Percentiles rank a stretch among this genome's conserved stretches.
Conservation (phyloP, 345 rosid genomes). For the Mangifera indica region DNA sequence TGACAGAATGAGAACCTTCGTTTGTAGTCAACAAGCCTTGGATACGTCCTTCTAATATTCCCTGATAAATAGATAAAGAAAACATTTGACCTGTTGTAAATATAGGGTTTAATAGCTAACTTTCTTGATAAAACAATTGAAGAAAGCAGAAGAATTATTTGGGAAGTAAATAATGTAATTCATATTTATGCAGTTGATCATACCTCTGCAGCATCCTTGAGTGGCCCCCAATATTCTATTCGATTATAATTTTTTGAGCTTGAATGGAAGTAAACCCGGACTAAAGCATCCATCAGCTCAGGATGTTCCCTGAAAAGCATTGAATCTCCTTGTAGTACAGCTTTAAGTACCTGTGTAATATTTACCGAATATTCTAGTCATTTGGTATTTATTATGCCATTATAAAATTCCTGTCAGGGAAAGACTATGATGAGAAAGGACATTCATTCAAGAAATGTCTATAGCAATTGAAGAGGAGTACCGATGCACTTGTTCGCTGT, state of each 20-base stretch:
- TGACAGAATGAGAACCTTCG: slow-evolving; percentile 27
- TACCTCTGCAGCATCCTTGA: slow-evolving; percentile 77
- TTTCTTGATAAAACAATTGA: not conserved
- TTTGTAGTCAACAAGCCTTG: slow-evolving; percentile 44
- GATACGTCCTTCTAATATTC: slow-evolving; percentile 40
- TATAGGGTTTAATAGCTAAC: not conserved
- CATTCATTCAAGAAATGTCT: not conserved
- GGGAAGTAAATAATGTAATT: not conserved
- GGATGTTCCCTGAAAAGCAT: slow-evolving; percentile 61
- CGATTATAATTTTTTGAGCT: slow-evolving; percentile 63
- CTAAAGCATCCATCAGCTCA: slow-evolving; percentile 64
- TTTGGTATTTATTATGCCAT: not conserved
- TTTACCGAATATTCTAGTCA: slow-evolving; percentile 10
- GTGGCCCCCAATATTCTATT: slow-evolving; percentile 82
- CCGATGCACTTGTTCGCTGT: not conserved
- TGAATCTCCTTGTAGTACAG: slow-evolving; percentile 79
- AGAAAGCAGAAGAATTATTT: not conserved
- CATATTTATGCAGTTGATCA: not conserved
- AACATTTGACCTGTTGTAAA: too few species aligned
- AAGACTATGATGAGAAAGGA: not conserved
- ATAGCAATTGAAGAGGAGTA: not conserved
- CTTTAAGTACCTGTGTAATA: slow-evolving; percentile 64
- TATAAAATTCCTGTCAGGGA: not conserved
- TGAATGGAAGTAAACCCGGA: slow-evolving; percentile 86
- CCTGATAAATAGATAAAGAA: slow-evolving; percentile 34